phyloP scores from a whole-genome alignment of 1,284 basidiomycete genomes.

The Termitomyces sp. region DNA sequence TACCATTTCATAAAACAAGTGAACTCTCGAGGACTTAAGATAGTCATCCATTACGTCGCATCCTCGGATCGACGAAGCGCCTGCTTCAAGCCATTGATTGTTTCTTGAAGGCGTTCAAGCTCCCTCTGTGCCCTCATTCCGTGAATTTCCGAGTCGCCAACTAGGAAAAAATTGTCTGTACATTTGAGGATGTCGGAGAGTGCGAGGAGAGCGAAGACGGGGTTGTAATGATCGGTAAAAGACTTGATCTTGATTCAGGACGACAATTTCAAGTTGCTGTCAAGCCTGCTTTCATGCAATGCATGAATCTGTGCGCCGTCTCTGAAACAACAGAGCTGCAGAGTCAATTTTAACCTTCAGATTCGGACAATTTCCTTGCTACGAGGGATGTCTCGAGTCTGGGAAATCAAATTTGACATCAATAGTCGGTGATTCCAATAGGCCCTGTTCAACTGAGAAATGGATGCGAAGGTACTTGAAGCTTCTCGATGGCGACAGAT shows the following conservation, averaged over 20 bases:
- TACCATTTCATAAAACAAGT: not conserved
- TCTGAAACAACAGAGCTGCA: too few relatives aligned
- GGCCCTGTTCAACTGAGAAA: conserved; percentile 42
- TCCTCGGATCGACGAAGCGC: not conserved
- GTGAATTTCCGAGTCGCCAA: not conserved
- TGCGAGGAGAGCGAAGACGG: not conserved
- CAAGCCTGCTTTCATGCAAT: too few relatives aligned
- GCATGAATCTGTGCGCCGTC: too few relatives aligned
- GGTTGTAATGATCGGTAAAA: not conserved
- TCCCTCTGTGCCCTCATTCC: not conserved
- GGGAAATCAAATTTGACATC: conserved; percentile 54
- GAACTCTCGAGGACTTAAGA: not conserved
- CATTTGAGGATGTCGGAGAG: not conserved
- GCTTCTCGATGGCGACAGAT: conserved; percentile 64
- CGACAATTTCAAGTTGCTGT: too few relatives aligned
- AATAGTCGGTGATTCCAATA: conserved; percentile 79
- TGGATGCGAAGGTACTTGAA: not conserved
- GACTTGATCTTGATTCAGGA: too few relatives aligned
- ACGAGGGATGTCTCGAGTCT: conserved; percentile 61
- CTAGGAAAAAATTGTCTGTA: not conserved
- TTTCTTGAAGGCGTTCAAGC: conserved; percentile 2
- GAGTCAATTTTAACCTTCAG: too few relatives aligned
- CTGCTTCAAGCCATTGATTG: not conserved
- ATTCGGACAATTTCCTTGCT: too few relatives aligned
- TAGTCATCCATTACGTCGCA: not conserved